Conservation (phyloP, 208 protist species). For the Trypanosoma rangeli region DNA sequence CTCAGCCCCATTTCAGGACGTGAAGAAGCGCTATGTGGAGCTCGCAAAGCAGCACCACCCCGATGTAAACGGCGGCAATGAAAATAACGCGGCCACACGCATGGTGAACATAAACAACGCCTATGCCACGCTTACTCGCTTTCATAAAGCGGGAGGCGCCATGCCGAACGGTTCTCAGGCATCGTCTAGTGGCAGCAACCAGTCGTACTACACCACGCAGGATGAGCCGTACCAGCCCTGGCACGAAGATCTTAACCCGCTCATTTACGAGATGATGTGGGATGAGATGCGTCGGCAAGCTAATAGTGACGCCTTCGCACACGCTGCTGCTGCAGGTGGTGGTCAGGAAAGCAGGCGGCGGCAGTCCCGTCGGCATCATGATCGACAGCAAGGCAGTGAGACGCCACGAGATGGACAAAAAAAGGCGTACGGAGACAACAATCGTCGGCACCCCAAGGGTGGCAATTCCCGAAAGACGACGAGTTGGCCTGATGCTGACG, state of each 20-base stretch:
- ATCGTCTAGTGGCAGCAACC: neutral
- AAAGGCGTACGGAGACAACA: slow-evolving; percentile 15
- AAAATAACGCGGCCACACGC: slow-evolving; percentile 30
- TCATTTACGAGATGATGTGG: slow-evolving; percentile 92
- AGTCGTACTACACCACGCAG: slow-evolving; percentile 50
- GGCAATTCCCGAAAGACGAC: slow-evolving; percentile 35
- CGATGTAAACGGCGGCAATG: slow-evolving; percentile 51
- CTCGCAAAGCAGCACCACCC: slow-evolving; percentile 91
- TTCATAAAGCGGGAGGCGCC: slow-evolving; percentile 59
- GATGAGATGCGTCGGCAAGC: slow-evolving; percentile 86
- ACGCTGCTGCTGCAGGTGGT: slow-evolving; percentile 2
- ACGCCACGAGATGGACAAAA: slow-evolving; percentile 13
- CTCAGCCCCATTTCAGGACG: slow-evolving; percentile 48
- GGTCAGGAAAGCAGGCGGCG: slow-evolving; percentile 23
- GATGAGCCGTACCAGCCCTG: slow-evolving; percentile 66
- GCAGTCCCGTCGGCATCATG: slow-evolving; percentile 20
- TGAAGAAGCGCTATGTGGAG: slow-evolving; percentile 82
- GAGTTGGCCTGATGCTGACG: slow-evolving; percentile 71
- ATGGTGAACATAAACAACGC: slow-evolving; percentile 89
- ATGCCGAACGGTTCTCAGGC: slow-evolving; percentile 15
- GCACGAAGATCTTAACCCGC: slow-evolving; percentile 83
- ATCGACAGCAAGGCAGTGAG: slow-evolving; percentile 12
- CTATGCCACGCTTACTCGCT: slow-evolving; percentile 72
- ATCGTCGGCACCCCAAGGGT: slow-evolving; percentile 14
- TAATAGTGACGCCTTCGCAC: slow-evolving; percentile 40